Percentiles rank a stretch among this genome's conserved stretches.
Conservation (phyloP, 2,329 filamentous ascomycete genomes). For the Aureobasidium sp. region DNA sequence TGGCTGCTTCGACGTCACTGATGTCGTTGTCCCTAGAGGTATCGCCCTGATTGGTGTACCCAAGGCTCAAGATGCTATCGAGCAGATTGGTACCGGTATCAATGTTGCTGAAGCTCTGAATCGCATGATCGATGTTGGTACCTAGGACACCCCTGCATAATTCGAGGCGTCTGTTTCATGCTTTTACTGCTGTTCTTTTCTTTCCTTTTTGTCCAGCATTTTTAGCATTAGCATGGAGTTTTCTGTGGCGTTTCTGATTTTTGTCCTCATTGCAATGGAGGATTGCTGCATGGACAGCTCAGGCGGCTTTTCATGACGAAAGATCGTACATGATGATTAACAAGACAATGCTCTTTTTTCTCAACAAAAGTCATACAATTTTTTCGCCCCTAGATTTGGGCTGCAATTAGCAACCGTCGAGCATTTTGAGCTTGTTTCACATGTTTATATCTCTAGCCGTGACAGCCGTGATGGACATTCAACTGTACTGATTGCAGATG, state of each 20-base stretch:
- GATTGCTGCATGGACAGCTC: background rate
- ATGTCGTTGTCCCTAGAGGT: conserved; percentile 47
- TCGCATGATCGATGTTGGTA: conserved; percentile 23
- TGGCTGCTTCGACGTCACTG: conserved; percentile 52
- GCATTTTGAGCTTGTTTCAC: background rate
- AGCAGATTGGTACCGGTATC: conserved; percentile 38
- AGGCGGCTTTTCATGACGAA: background rate
- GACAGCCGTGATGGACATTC: conserved; percentile 8
- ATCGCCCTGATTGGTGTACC: conserved; percentile 54
- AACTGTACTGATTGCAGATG: background rate
- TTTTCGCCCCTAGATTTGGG: background rate
- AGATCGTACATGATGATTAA: background rate
- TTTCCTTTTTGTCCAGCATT: background rate
- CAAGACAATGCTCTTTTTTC: background rate
- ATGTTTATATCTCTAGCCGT: background rate
- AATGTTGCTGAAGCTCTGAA: conserved; percentile 28
- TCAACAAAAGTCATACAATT: background rate
- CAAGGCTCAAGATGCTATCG: conserved; percentile 49
- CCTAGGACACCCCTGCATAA: conserved; percentile 1
- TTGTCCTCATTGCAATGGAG: background rate
- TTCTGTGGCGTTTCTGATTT: background rate
- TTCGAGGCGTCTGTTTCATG: background rate
- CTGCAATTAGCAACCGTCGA: no score
- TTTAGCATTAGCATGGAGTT: conserved; percentile 2
- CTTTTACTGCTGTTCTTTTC: background rate